A percentile compares a stretch with the other conserved stretches of the same genome.
phyloP scores from a whole-genome alignment of 805 yeast genomes.

The Ogataea paradorogensis region DNA sequence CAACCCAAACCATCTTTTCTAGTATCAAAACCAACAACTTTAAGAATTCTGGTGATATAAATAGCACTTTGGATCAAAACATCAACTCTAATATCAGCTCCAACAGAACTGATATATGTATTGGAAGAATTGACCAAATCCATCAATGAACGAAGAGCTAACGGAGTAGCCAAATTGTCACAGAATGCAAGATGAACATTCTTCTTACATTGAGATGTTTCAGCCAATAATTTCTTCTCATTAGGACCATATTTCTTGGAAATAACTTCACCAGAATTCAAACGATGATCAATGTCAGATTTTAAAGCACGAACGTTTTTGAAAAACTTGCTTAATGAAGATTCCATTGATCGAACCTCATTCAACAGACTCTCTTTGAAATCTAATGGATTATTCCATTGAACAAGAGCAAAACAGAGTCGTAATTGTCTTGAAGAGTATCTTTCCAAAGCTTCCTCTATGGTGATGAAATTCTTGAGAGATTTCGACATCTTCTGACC shows the following conservation, averaged over 20 bases:
- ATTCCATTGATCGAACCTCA: conserved; percentile 77
- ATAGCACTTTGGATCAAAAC: conserved; percentile 59
- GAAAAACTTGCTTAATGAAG: conserved; percentile 77
- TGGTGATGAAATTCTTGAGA: conserved; percentile 90
- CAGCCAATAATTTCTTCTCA: conserved; percentile 50
- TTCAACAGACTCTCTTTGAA: conserved; percentile 77
- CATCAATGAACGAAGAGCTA: conserved; percentile 59
- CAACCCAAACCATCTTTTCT: conserved; percentile 79
- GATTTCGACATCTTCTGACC: conserved; percentile 98
- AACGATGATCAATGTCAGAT: conserved; percentile 55
- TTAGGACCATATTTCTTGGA: conserved; percentile 56
- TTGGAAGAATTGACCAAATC: conserved; percentile 73
- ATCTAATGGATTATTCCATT: conserved; percentile 91
- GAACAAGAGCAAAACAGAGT: conserved; percentile 83
- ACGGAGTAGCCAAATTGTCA: conserved; percentile 83
- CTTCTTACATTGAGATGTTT: conserved; percentile 48
- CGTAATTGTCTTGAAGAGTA: conserved; percentile 82
- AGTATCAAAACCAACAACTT: conserved; percentile 71
- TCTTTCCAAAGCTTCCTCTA: conserved; percentile 76
- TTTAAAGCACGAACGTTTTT: conserved; percentile 80
- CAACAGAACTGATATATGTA: conserved; percentile 59
- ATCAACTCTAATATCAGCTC: conserved; percentile 58
- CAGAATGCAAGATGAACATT: conserved; percentile 76
- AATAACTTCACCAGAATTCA: conserved; percentile 47
- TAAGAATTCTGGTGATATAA: conserved; percentile 70